Conservation (phyloP, 2,329 filamentous ascomycete species). For the Calonectria hongkongensis region DNA sequence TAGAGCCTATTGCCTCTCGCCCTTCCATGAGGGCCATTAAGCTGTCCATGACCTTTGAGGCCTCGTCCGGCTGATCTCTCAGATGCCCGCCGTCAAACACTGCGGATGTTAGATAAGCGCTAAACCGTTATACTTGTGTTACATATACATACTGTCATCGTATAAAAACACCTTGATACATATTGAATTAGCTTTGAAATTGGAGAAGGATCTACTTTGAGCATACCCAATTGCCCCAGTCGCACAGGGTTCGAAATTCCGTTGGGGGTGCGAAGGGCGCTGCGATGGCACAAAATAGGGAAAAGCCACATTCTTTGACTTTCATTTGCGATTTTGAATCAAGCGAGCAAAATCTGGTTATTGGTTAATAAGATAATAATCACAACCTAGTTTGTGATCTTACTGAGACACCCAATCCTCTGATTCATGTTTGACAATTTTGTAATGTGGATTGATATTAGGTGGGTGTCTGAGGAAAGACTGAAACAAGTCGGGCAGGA, state of each 20-base stretch:
- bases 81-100: constrained; percentile 7
- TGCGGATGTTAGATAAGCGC: neutral
- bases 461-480: neutral
- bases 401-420: constrained; percentile 12
- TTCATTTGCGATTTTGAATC: neutral
- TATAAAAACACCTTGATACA: constrained; percentile 14
- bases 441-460: neutral
- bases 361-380: neutral
- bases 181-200: neutral
- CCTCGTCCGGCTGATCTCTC: constrained; percentile 1
- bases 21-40: neutral
- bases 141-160: constrained; percentile 16
- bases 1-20: neutral
- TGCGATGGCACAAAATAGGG: constrained; percentile 2
- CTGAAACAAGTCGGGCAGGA: constrained; percentile 13
- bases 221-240: constrained; percentile 22
- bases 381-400: neutral
- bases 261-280: neutral
- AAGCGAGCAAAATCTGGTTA: neutral
- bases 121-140: neutral
- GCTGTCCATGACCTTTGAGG: constrained; percentile 1
- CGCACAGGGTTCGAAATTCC: constrained; percentile 9
- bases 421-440: neutral
- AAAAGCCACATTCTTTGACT: constrained; percentile 15
- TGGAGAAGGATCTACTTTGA: neutral